Evolutionary conservation across 2,329 filamentous ascomycete species (phyloP).

Genomic region (Hansfordia pulvinata): DNA sequence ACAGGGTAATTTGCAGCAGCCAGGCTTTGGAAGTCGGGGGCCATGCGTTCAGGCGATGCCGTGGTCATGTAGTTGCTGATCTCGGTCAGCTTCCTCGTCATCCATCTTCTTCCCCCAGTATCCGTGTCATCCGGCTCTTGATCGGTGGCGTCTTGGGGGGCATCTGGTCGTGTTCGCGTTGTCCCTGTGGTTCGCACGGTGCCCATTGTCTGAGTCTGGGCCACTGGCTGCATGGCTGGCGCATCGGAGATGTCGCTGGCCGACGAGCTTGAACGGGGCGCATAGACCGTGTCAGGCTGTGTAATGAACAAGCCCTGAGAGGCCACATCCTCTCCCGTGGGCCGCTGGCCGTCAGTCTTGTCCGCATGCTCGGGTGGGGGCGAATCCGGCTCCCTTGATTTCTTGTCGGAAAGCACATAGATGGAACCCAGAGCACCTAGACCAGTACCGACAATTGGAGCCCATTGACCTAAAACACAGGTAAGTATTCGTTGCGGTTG

Average conservation of each 20-base stretch:
- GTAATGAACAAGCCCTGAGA: slow-evolving; percentile 1
- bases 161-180: too few relatives aligned
- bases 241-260: neutral
- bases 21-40: slow-evolving; percentile 32
- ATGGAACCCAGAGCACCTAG: slow-evolving; percentile 45
- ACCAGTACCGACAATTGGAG: slow-evolving; percentile 41
- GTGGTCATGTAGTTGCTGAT: slow-evolving; percentile 26
- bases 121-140: too few relatives aligned
- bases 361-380: too few relatives aligned
- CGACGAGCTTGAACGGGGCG: neutral
- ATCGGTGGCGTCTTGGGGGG: too few relatives aligned
- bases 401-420: slow-evolving; percentile 25
- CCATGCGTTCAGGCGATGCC: slow-evolving; percentile 30
- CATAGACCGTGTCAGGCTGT: neutral
- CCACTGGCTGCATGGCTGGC: neutral
- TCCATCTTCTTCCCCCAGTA: too few relatives aligned
- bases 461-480: slow-evolving; percentile 50
- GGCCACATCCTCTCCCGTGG: too few relatives aligned
- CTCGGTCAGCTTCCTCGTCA: slow-evolving; percentile 1
- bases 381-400: slow-evolving; percentile 11
- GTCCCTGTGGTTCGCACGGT: too few relatives aligned
- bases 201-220: too few relatives aligned
- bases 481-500: slow-evolving; percentile 17
- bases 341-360: too few relatives aligned
- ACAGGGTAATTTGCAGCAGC: slow-evolving; percentile 37